phyloP scores from a whole-genome alignment of 257 asterid species.

The Solanum clarkiae region DNA sequence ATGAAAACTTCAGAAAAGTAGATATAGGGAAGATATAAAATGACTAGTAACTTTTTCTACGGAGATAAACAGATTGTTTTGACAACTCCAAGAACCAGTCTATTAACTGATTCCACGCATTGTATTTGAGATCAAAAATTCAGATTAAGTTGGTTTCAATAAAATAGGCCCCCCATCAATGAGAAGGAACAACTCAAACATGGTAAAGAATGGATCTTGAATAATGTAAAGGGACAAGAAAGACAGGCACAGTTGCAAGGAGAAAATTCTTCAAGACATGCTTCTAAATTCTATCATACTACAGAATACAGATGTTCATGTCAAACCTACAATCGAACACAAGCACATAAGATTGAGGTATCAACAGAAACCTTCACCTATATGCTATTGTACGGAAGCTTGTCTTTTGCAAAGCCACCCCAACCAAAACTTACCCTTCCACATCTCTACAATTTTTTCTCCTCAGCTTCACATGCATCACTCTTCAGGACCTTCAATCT shows the following conservation, averaged over 20 bases:
- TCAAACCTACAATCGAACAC: conserved; percentile 9
- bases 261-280: conserved; percentile 8
- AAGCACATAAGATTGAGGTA: conserved; percentile 7
- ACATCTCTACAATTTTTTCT: conserved; percentile 27
- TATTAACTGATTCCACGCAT: not conserved
- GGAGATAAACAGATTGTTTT: not conserved
- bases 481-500: conserved; percentile 69
- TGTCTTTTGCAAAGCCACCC: not conserved
- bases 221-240: not conserved
- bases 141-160: not conserved
- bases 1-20: not conserved
- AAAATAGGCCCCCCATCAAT: not conserved
- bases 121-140: not conserved
- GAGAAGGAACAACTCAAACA: not conserved
- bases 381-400: conserved; percentile 11
- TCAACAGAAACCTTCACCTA: conserved; percentile 3
- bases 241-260: not conserved
- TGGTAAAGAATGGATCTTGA: not conserved
- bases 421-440: conserved; percentile 3
- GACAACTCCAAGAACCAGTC: not conserved
- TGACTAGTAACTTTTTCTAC: not conserved
- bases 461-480: conserved; percentile 22
- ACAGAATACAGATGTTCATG: conserved; percentile 11
- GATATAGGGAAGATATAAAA: not conserved
- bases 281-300: conserved; percentile 12